Evolutionary conservation across 495 filamentous ascomycete species (phyloP), one percentile per base, ranked within the genome.

Genomic region (Neurospora sp.): DNA sequence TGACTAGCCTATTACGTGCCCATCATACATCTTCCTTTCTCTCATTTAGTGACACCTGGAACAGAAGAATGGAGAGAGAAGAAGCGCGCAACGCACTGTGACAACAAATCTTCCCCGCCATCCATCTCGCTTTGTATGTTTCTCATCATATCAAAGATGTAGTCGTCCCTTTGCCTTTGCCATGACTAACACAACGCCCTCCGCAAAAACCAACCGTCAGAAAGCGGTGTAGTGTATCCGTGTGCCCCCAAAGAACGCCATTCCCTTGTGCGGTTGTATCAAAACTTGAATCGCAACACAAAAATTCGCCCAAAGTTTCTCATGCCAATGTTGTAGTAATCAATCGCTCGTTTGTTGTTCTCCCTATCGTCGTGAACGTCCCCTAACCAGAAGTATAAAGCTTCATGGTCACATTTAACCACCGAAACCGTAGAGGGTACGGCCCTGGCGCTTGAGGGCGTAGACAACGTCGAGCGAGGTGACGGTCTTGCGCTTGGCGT

Each of bases 351-450:
- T 66, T 66, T 66, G 54, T 18, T 37, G 12, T 66, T 37, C 54
- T 37, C 23, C 20, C 23, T 35, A 18, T 66, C 54, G 54, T 66
- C 54, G 54, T 66, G 27, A 31, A 62, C 27, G 27, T 66, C 54
- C 54, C 54, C 54, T 18, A 66, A 35, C 54, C 54, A 18, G 2
- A 62, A 35, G 27, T 35, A 4, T 5, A 35, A 35, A 18, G 14
- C 31, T 66, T 66, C 3, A 31, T 18, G 54, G 14, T 37, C 23
- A 66, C 27, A 66, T 66, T 66, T 94, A 98, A 87, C 95, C 95
- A 90, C 95, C 95, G 90, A 98, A 98, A 87, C 95, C 95, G 87
- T 98, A 97, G 39, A 97, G 92, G 82, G 94, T 97, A 84, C 95
- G 92, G 81, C 95, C 95, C 87, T 96, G 93, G 84, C 95, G 90